A percentile compares a stretch with the other conserved stretches of the same genome.
phyloP scores from a whole-genome alignment of 345 rosid genomes.

The Acer campestre region DNA sequence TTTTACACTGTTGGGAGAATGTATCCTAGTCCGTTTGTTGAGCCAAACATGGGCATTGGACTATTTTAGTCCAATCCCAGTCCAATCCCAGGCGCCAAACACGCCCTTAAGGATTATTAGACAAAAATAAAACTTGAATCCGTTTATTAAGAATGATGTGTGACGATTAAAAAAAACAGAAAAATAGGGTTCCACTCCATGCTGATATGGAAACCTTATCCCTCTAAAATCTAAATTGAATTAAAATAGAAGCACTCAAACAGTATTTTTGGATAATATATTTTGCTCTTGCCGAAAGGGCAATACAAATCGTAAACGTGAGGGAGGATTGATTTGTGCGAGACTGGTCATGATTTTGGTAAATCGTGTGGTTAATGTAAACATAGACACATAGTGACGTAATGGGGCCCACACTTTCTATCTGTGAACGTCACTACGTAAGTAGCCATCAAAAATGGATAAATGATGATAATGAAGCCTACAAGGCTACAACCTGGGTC shows the following conservation, averaged over 20 bases:
- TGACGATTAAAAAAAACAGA: too few species aligned
- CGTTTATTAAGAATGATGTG: too few species aligned
- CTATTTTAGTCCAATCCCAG: too few species aligned
- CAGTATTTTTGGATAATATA: neutral
- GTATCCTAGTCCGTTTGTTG: too few species aligned
- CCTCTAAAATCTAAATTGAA: neutral
- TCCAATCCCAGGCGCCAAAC: too few species aligned
- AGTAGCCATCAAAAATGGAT: neutral
- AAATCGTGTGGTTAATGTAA: slow-evolving; percentile 8
- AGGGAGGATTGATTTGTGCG: too few species aligned
- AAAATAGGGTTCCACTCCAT: neutral
- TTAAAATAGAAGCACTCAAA: too few species aligned
- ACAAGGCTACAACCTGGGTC: neutral
- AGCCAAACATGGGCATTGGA: too few species aligned
- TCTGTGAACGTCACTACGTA: neutral
- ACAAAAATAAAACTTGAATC: too few species aligned
- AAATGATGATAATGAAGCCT: neutral
- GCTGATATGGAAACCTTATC: neutral
- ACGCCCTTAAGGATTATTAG: too few species aligned
- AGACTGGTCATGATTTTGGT: neutral
- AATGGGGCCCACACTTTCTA: slow-evolving; percentile 3
- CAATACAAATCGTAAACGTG: too few species aligned
- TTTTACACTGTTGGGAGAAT: too few species aligned
- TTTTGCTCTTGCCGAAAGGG: neutral
- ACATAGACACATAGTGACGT: neutral